phyloP scores from a whole-genome alignment of 495 filamentous ascomycete species.

The Beverwykella pulmonaria region DNA sequence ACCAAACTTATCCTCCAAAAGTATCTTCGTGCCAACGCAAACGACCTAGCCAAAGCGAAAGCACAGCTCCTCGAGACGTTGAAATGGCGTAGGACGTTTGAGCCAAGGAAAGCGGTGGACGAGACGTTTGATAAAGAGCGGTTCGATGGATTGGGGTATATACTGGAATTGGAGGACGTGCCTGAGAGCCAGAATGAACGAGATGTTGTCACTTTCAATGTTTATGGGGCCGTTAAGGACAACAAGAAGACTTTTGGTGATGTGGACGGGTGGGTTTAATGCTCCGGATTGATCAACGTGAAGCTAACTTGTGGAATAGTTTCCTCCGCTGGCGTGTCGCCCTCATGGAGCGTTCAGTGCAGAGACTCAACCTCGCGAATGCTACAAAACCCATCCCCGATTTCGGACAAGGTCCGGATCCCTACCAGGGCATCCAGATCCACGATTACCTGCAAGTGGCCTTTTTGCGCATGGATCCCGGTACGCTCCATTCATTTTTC shows the following conservation, averaged over 20 bases:
- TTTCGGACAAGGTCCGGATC: constrained; percentile 63
- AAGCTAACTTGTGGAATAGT: constrained; percentile 47
- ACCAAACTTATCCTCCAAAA: constrained; percentile 86
- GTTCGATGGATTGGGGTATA: constrained; percentile 62
- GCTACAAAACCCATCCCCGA: constrained; percentile 74
- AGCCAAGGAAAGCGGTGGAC: constrained; percentile 52
- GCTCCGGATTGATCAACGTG: not conserved
- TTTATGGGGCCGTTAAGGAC: constrained; percentile 77
- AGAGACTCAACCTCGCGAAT: constrained; percentile 65
- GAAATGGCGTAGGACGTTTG: constrained; percentile 72
- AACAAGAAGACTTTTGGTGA: constrained; percentile 73
- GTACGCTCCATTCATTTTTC: not conserved
- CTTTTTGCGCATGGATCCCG: constrained; percentile 73
- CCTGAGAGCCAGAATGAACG: constrained; percentile 49
- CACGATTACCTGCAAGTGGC: constrained; percentile 86
- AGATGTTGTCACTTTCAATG: constrained; percentile 73
- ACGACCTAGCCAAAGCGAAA: constrained; percentile 69
- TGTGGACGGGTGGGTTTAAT: constrained; percentile 67
- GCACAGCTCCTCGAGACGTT: constrained; percentile 77
- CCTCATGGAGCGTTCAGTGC: constrained; percentile 80
- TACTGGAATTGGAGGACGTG: constrained; percentile 51
- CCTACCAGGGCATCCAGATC: constrained; percentile 84
- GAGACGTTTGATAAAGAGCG: constrained; percentile 54
- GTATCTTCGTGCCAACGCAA: constrained; percentile 84
- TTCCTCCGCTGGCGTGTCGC: constrained; percentile 85